Evolutionary conservation across 1,284 basidiomycete species (phyloP).

Genomic region (Papiliotrema fonsecae): DNA sequence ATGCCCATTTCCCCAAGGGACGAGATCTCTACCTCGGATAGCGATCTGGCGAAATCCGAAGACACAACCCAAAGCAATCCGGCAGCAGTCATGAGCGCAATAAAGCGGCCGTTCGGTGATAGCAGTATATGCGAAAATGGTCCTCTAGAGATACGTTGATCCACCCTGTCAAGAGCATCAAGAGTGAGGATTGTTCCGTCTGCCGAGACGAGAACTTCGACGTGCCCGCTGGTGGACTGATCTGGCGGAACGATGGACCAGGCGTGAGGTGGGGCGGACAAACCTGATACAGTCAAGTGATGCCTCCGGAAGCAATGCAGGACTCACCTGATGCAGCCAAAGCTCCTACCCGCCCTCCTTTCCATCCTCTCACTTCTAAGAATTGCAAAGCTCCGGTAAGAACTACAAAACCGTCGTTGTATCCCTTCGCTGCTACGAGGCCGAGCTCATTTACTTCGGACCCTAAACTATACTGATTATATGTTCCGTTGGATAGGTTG

Average conservation of each 20-base stretch:
- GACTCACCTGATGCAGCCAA: constrained; percentile 65
- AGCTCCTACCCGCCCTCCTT: constrained; percentile 59
- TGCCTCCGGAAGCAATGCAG: constrained; percentile 6
- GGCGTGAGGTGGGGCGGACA: constrained; percentile 69
- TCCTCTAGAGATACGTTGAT: constrained; percentile 81
- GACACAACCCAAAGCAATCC: constrained; percentile 86
- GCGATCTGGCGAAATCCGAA: constrained; percentile 79
- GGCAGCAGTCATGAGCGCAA: constrained; percentile 72
- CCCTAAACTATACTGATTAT: constrained; percentile 78
- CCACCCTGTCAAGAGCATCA: constrained; percentile 77
- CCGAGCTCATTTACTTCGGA: constrained; percentile 79
- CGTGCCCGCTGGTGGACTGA: constrained; percentile 74
- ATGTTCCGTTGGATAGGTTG: constrained; percentile 67
- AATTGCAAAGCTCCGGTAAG: constrained; percentile 71
- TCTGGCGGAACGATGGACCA: constrained; percentile 87
- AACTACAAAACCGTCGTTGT: constrained; percentile 81
- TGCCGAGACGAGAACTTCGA: constrained; percentile 76
- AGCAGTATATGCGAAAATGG: constrained; percentile 82
- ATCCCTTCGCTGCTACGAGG: constrained; percentile 75
- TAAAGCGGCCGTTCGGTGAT: constrained; percentile 88
- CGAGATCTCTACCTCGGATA: constrained; percentile 74
- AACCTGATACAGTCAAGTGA: constrained; percentile 49
- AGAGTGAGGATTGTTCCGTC: constrained; percentile 69
- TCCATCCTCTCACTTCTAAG: constrained; percentile 80
- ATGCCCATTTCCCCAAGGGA: constrained; percentile 31